These are phyloP conservation scores for Annulohypoxylon moriforme DNA, from an alignment of 495 filamentous ascomycete genomes.

Conservation along the genomic window DNA sequence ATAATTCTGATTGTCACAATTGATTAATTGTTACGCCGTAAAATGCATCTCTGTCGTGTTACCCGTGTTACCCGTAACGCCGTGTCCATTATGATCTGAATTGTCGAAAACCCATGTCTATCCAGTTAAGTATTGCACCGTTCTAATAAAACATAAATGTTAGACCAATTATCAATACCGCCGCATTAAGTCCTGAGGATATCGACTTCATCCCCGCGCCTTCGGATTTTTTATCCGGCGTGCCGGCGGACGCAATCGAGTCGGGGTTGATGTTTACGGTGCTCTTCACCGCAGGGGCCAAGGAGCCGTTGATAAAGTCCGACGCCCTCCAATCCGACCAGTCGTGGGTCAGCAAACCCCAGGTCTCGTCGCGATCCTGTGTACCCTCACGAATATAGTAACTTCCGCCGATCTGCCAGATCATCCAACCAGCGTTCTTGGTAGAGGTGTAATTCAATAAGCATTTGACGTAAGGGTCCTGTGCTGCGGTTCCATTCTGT, in stretches of 20 bases:
- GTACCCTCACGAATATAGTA: slow-evolving; percentile 64
- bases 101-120: not conserved
- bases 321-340: slow-evolving; percentile 57
- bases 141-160: slow-evolving; percentile 26
- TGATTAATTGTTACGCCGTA: not conserved
- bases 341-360: slow-evolving; percentile 56
- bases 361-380: slow-evolving; percentile 63
- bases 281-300: slow-evolving; percentile 51
- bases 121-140: not conserved
- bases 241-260: slow-evolving; percentile 9
- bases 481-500: slow-evolving; percentile 52
- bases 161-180: slow-evolving; percentile 5
- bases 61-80: not conserved
- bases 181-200: not conserved
- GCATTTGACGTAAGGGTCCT: slow-evolving; percentile 60
- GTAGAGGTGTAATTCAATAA: slow-evolving; percentile 58
- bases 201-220: not conserved
- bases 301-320: slow-evolving; percentile 46
- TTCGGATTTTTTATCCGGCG: slow-evolving; percentile 23
- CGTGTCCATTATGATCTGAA: slow-evolving; percentile 9
- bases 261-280: slow-evolving; percentile 32
- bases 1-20: not conserved
- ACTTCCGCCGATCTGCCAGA: slow-evolving; percentile 66
- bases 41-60: not conserved
- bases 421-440: slow-evolving; percentile 64